Evolutionary conservation across 2,329 filamentous ascomycete genomes (phyloP).

Genomic region (Endocalyx cinctus): DNA sequence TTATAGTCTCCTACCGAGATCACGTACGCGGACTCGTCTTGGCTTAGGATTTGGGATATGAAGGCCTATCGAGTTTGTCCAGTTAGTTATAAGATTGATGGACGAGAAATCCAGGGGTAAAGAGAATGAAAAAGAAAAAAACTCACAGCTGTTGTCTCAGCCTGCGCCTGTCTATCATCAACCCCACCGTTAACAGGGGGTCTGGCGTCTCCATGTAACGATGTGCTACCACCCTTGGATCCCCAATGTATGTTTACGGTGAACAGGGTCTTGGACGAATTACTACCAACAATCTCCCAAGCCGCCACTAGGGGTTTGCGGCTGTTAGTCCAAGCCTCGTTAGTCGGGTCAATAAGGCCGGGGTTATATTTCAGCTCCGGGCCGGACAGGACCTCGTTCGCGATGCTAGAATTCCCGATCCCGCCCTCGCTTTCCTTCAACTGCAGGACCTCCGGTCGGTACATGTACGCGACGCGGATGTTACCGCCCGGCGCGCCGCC

Average conservation of each 20-base stretch:
- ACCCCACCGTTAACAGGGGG: conserved; percentile 64
- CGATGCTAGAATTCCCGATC: conserved; percentile 45
- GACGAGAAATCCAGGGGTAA: neutral
- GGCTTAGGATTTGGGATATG: conserved; percentile 50
- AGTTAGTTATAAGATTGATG: no score
- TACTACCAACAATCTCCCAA: conserved; percentile 55
- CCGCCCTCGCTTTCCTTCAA: conserved; percentile 53
- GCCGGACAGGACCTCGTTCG: conserved; percentile 53
- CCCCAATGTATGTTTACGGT: conserved; percentile 68
- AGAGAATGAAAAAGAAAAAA: neutral
- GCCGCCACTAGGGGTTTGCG: conserved; percentile 65
- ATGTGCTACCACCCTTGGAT: conserved; percentile 62
- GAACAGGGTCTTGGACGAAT: conserved; percentile 54
- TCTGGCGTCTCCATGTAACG: conserved; percentile 60
- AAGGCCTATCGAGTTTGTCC: conserved; percentile 46
- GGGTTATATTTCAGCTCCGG: conserved; percentile 64
- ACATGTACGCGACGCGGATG: conserved; percentile 67
- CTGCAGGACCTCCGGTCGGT: conserved; percentile 54
- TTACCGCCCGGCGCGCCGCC: conserved; percentile 67
- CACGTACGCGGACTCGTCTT: conserved; percentile 52
- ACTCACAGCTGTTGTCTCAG: conserved; percentile 52
- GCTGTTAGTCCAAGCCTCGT: conserved; percentile 54
- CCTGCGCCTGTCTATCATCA: conserved; percentile 51
- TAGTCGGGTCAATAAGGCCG: conserved; percentile 60
- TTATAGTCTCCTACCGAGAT: conserved; percentile 67